These are phyloP conservation scores for Auriscalpium microsporum DNA, from an alignment of 768 basidiomycete species.

Conservation along the genomic window DNA sequence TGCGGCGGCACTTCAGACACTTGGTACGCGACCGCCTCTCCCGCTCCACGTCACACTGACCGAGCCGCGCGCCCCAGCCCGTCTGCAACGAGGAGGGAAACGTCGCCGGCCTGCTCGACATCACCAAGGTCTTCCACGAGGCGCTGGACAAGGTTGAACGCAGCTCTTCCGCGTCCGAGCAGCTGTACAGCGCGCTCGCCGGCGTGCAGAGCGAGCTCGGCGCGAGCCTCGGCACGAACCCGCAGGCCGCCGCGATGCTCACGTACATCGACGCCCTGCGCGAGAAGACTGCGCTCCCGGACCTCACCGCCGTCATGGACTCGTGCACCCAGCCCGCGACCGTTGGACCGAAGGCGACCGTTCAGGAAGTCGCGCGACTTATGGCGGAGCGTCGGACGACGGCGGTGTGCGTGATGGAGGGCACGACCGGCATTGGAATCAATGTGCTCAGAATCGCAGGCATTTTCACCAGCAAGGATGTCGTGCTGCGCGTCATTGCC, in stretches of 20 bases:
- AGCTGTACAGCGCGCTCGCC: conserved; percentile 92
- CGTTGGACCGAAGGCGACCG: conserved; percentile 86
- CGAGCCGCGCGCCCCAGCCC: conserved; percentile 45
- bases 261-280: conserved; percentile 93
- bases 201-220: conserved; percentile 97
- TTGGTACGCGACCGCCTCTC: conserved; percentile 44
- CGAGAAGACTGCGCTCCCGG: conserved; percentile 93
- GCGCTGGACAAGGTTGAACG: conserved; percentile 97
- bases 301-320: conserved; percentile 93
- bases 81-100: conserved; percentile 99
- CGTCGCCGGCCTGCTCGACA: conserved; percentile 95
- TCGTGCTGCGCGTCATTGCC: conserved; percentile 96
- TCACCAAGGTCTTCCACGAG: conserved; percentile 99
- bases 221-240: conserved; percentile 61
- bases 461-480: conserved; percentile 98
- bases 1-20: conserved; percentile 92
- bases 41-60: too few relatives aligned
- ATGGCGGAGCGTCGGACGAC: conserved; percentile 97
- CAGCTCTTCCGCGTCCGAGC: conserved; percentile 92
- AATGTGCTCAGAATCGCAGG: conserved; percentile 73
- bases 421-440: conserved; percentile 24
- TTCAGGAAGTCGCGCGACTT: conserved; percentile 86
- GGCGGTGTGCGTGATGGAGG: conserved; percentile 97
- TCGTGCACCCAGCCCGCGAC: conserved; percentile 90
- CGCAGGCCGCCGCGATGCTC: conserved; percentile 96